Evolutionary conservation across 2,329 filamentous ascomycete genomes (phyloP), one percentile per base, ranked within the genome.

Genomic region (Arthroderma uncinatum): DNA sequence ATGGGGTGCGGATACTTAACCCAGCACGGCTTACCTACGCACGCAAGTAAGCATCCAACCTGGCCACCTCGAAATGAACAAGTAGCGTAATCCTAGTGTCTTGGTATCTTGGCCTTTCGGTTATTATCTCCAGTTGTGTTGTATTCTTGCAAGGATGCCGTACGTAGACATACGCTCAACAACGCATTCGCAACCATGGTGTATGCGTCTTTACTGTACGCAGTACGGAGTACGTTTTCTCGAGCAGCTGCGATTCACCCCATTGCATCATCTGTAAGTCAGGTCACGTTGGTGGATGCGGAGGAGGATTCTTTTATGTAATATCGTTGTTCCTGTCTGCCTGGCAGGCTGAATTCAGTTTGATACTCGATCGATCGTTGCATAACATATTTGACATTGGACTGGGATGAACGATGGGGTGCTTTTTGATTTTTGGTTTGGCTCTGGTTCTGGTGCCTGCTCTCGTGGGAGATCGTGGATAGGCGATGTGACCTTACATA

Each of bases 21-120:
- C 34, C 34, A n/a, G 34, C 14, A n/a, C 34, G 10, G 34, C 34
- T 37, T 2, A 37, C 14, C 34, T 33, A 50, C 47, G n/a, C 25
- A 34, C 47, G 25, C 47, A 50, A 47, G 40, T 23, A 47, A 50
- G 28, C 23, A 30, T 33, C 28, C 14, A 50, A 30, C 40, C 40
- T 25, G 40, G 40, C 19, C 21, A 30, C 47, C 40, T 47, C 40
- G 40, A 50, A 50, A 50, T 6, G n/a, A 25, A 50, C 21, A 33
- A 50, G 47, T 50, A n/a, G 47, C 28, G 28, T 25, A 50, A 33
- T 30, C 25, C 25, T 50, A 33, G 25, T 16, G 25, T 33, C 47
- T 50, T 50, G 47, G 47, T 50, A 34, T 33, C 47, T 50, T 50
- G 47, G 47, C 47, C 7, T 50, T 50, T 50, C 47, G 47, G 47